phyloP scores from a whole-genome alignment of 2,329 filamentous ascomycete species.

The Botrytis fragariae region DNA sequence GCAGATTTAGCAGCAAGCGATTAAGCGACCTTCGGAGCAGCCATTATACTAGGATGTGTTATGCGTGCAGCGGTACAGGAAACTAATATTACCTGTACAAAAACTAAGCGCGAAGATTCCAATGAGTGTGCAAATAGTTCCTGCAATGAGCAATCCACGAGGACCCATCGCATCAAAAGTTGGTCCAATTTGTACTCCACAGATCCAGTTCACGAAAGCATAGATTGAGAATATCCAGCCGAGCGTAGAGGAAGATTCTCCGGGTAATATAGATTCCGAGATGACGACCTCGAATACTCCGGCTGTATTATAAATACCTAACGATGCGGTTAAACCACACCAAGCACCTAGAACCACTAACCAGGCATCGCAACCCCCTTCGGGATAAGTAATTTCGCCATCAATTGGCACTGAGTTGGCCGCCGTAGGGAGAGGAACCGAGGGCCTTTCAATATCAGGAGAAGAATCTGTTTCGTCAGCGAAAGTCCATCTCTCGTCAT shows the following conservation, averaged over 20 bases:
- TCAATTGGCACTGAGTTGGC: not conserved
- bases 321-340: constrained; percentile 69
- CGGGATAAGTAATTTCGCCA: constrained; percentile 52
- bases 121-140: constrained; percentile 22
- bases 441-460: not conserved
- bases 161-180: constrained; percentile 34
- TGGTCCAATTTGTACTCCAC: constrained; percentile 27
- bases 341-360: constrained; percentile 81
- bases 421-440: not conserved
- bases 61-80: not conserved
- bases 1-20: not conserved
- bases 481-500: not conserved
- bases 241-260: constrained; percentile 50
- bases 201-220: constrained; percentile 40
- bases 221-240: constrained; percentile 57
- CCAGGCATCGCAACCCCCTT: constrained; percentile 79
- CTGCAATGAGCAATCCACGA: constrained; percentile 40
- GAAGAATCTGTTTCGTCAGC: not conserved
- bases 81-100: constrained; percentile 19
- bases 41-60: not conserved
- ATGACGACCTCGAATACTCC: constrained; percentile 62
- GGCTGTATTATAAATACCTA: constrained; percentile 78
- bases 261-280: constrained; percentile 60
- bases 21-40: not conserved
- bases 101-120: constrained; percentile 23